Base-by-base conservation (phyloP, 805 yeast species). In the Starmerella scarabaei region DNA sequence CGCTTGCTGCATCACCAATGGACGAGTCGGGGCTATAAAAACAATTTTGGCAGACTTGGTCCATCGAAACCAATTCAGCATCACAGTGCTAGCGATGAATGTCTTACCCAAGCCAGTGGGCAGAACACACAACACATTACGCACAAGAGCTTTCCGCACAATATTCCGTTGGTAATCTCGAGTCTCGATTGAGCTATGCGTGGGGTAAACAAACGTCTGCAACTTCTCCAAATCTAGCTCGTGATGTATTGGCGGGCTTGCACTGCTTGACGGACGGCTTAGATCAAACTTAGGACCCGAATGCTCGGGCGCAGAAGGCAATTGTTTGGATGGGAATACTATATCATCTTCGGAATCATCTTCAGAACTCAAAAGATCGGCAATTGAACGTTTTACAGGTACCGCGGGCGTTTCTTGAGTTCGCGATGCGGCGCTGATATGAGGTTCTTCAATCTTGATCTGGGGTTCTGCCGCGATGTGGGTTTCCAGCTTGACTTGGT, bases 41-140 rank as follows among this genome's bases (percentile, higher is more conserved):
- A 93, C 72, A 49, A 91, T 74, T 54, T 86, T 91, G 2, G 84
- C 75, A 4, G 61, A 57, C 14, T 71, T 71, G 17, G 86, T 80
- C 98, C 98, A 91, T 36, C 93, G 62, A 50, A 72, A 76, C 61
- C 71, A 91, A 56, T 91, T 91, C 41, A 85, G 66, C 85, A 91
- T 91, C 18, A 88, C 88, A 0, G 94, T 79, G 28, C 93, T 77
- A 1, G 98, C 97, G 54, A 91, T 85, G 48, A 91, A 84, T 0
- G 99, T 91, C 61, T 91, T 91, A 30, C 99, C 99, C 57, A 86
- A 66, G 49, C 99, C 99, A 0, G 99, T 91, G 1, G 99, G 99
- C 14, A 91, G 71, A 0, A 96, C 93, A 55, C 93, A 88, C 19
- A 91, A 63, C 3, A 79, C 57, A 54, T 91, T 91, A 45, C 75